Evolutionary conservation across 2,329 filamentous ascomycete genomes (phyloP).

Genomic region (Penicillium sp.): DNA sequence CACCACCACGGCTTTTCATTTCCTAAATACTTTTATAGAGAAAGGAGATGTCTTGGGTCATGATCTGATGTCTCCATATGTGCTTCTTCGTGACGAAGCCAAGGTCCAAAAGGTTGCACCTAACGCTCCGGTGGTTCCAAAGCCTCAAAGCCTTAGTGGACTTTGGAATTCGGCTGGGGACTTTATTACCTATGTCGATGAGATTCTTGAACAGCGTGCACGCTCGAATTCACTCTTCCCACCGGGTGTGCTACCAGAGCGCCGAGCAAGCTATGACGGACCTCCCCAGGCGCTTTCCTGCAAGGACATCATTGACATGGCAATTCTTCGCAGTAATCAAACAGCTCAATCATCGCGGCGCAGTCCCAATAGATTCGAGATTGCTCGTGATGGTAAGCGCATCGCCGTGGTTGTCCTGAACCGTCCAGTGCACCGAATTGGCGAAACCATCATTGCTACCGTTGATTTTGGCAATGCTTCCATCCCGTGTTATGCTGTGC

Average conservation of each 20-base stretch:
- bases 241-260: conserved; percentile 72
- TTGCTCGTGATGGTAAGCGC: conserved; percentile 85
- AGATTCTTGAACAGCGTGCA: conserved; percentile 61
- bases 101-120: conserved; percentile 57
- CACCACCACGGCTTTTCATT: neutral
- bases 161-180: conserved; percentile 56
- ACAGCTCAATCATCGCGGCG: conserved; percentile 66
- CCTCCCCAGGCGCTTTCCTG: conserved; percentile 58
- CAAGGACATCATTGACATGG: conserved; percentile 85
- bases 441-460: conserved; percentile 79
- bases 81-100: conserved; percentile 81
- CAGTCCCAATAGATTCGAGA: conserved; percentile 91
- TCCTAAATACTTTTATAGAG: conserved; percentile 38
- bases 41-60: conserved; percentile 87
- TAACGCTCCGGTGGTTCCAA: conserved; percentile 38
- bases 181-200: conserved; percentile 75
- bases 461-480: conserved; percentile 79
- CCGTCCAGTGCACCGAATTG: conserved; percentile 82
- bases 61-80: conserved; percentile 91
- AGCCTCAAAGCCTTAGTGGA: conserved; percentile 38
- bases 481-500: conserved; percentile 81
- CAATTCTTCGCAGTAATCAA: conserved; percentile 80
- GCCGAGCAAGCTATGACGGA: conserved; percentile 52
- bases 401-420: conserved; percentile 89
- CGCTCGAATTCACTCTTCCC: conserved; percentile 56